phyloP scores from a whole-genome alignment of 768 basidiomycete genomes.

The Lyophyllum semitale region DNA sequence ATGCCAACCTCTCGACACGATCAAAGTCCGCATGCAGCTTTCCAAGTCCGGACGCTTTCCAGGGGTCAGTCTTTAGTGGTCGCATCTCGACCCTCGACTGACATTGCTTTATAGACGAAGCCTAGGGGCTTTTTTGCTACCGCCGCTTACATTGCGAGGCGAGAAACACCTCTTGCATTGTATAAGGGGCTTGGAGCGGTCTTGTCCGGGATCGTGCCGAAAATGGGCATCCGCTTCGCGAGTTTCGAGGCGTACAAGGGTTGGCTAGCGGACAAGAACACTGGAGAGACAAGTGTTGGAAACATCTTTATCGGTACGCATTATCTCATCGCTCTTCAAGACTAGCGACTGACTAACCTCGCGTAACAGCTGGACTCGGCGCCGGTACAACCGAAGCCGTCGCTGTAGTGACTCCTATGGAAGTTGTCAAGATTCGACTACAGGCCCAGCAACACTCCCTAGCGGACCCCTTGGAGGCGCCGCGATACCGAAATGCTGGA shows the following conservation, averaged over 20 bases:
- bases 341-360: background rate
- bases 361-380: conserved; percentile 76
- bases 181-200: conserved; percentile 99
- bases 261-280: conserved; percentile 71
- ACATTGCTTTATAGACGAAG: conserved; percentile 66
- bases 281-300: conserved; percentile 78
- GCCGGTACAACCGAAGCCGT: conserved; percentile 97
- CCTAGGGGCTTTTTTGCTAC: conserved; percentile 92
- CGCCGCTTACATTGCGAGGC: conserved; percentile 79
- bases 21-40: conserved; percentile 99
- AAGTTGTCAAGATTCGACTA: conserved; percentile 97
- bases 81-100: background rate
- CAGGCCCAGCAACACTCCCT: conserved; percentile 98
- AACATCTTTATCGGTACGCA: conserved; percentile 87
- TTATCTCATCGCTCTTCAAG: conserved; percentile 8
- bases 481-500: conserved; percentile 93
- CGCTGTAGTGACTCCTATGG: conserved; percentile 96
- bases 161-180: conserved; percentile 92
- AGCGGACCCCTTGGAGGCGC: conserved; percentile 91
- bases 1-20: conserved; percentile 96
- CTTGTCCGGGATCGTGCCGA: conserved; percentile 94
- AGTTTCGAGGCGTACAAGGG: conserved; percentile 96
- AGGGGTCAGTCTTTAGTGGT: conserved; percentile 64
- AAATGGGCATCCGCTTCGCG: conserved; percentile 99
- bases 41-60: conserved; percentile 74